Evolutionary conservation across 192 early-diverging fungal species (phyloP), one percentile per base, ranked within the genome.

Genomic region (Coemansia sp.): DNA sequence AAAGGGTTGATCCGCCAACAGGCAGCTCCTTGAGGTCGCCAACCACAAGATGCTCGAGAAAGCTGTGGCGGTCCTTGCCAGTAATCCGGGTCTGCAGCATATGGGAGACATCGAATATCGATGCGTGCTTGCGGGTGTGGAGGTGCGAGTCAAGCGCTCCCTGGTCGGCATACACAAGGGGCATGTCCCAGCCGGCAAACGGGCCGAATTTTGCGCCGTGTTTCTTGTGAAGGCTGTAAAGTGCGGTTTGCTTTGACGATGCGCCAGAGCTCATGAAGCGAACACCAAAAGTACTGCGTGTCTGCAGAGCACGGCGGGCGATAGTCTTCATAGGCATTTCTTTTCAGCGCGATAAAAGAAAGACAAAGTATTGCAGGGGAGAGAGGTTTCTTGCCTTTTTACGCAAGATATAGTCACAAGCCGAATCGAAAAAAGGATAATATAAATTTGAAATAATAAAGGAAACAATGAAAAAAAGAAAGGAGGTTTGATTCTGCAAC

Each of bases 131-230:
- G 68, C 97, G 87, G 21, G 95, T 97, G 78, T 92, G 91, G 47
- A 88, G 77, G 76, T 98, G 97, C n/a, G 93, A 94, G 44, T 91
- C 91, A 38, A 98, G 84, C 9, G 93, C 90, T 48, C 96, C 95
- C 76, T 91, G 86, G 71, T 86, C 85, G 37, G 85, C 68, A 77
- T 98, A 99, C 70, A 92, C 89, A 63, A 99, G 90, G 41, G 97
- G 97, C 97, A 99, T 99, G 64, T 86, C 86, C 90, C 93, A 98
- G 6, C 96, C 97, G 67, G 97, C 97, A 84, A 97, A 99, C 41
- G 93, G 92, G 15, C 96, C 96, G 91, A 99, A 98, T 86, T 94
- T 97, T 47, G 92, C 97, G 26, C 94, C 94, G 67, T 96, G 85
- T 72, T 86, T 70, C 44, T 94, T 87, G 85, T 99, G 97, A 67